These are phyloP conservation scores for Clitopilus hobsonii DNA, from an alignment of 768 basidiomycete species.

Conservation along the genomic window DNA sequence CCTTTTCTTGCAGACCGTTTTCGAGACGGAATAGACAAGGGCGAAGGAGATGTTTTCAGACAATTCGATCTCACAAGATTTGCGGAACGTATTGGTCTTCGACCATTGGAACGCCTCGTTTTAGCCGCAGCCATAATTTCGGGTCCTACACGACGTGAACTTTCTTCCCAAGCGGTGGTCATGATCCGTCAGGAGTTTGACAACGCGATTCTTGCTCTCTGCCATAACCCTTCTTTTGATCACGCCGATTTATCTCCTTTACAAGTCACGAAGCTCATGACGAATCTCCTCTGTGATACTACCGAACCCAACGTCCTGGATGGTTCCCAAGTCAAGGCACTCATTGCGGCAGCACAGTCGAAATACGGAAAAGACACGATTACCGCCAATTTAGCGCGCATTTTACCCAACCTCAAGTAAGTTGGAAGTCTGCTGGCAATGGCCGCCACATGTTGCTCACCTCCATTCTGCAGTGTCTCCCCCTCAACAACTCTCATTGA, in stretches of 20 bases:
- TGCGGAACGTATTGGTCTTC: slow-evolving; percentile 74
- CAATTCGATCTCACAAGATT: slow-evolving; percentile 83
- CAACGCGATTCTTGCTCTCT: slow-evolving; percentile 68
- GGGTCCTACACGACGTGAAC: slow-evolving; percentile 50
- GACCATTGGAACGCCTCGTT: slow-evolving; percentile 75
- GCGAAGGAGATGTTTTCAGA: slow-evolving; percentile 79
- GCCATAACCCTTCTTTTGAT: slow-evolving; percentile 79
- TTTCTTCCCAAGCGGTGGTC: slow-evolving; percentile 57
- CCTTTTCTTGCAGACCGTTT: slow-evolving; percentile 88
- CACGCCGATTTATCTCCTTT: slow-evolving; percentile 70
- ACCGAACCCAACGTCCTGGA: slow-evolving; percentile 70
- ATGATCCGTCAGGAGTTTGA: slow-evolving; percentile 79
- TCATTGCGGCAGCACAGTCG: slow-evolving; percentile 69
- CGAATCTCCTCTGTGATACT: slow-evolving; percentile 72
- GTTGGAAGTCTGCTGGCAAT: too few species aligned
- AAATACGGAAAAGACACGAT: slow-evolving; percentile 80
- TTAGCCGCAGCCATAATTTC: slow-evolving; percentile 72
- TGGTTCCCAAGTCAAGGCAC: slow-evolving; percentile 65
- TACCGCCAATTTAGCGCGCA: slow-evolving; percentile 66
- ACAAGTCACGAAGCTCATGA: slow-evolving; percentile 75
- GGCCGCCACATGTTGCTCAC: too few species aligned
- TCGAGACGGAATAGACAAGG: slow-evolving; percentile 85
- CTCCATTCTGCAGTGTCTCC: slow-evolving; percentile 45
- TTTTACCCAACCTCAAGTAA: slow-evolving; percentile 73
- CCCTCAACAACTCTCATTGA: slow-evolving; percentile 69